phyloP scores from a whole-genome alignment of 352 stramenopile species.

The Pelagophyceae sp. region DNA sequence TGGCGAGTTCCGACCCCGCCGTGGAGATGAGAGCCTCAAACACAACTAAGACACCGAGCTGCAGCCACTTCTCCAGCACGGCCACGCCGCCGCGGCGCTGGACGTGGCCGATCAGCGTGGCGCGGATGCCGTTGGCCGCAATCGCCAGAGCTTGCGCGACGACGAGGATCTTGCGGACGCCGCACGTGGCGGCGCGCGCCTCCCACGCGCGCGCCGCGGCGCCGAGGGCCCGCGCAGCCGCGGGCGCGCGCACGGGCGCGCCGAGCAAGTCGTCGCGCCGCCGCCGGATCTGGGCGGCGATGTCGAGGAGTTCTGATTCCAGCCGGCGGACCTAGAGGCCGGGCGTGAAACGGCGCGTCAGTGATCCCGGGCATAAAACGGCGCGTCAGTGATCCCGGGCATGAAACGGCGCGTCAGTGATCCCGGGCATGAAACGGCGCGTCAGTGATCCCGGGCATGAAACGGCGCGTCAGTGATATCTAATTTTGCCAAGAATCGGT shows the following conservation, averaged over 20 bases:
- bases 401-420: too few species aligned
- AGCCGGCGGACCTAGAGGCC: too few species aligned
- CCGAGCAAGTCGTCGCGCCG: not conserved
- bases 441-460: too few species aligned
- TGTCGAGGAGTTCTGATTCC: not conserved
- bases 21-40: conserved; percentile 89
- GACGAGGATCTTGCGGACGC: not conserved
- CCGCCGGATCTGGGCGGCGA: not conserved
- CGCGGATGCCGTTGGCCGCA: not conserved
- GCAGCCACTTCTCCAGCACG: not conserved
- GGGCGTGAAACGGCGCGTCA: too few species aligned
- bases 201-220: not conserved
- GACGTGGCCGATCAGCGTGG: not conserved
- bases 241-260: not conserved
- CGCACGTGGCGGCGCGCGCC: conserved; percentile 1
- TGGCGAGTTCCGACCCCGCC: conserved; percentile 84
- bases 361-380: too few species aligned
- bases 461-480: too few species aligned
- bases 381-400: too few species aligned
- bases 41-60: conserved; percentile 63
- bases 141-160: not conserved
- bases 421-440: too few species aligned
- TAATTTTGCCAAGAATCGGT: too few species aligned
- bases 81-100: not conserved
- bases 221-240: not conserved